phyloP scores from a whole-genome alignment of 495 filamentous ascomycete genomes.

The Xylaria longipes region DNA sequence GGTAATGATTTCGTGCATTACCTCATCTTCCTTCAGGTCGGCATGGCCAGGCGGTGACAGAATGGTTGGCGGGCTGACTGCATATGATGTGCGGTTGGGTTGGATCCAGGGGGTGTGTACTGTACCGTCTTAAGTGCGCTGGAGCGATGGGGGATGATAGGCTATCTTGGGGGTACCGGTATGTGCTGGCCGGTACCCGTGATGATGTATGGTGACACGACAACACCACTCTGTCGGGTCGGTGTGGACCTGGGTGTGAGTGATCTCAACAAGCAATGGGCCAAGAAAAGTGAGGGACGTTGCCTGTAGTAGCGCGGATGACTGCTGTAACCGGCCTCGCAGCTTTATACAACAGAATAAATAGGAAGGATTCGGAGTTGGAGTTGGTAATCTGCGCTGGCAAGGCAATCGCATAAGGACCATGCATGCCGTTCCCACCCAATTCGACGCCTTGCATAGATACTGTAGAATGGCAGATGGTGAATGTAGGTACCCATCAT shows the following conservation, averaged over 20 bases:
- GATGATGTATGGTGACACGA: constrained; percentile 29
- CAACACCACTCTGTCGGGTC: constrained; percentile 28
- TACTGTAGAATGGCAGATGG: constrained; percentile 14
- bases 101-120: not conserved
- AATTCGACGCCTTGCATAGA: constrained; percentile 5
- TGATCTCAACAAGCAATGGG: constrained; percentile 18
- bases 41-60: constrained; percentile 25
- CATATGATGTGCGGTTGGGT: constrained; percentile 12
- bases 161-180: constrained; percentile 11
- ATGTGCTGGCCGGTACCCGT: constrained; percentile 23
- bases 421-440: constrained; percentile 23
- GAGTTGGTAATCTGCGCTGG: constrained; percentile 18
- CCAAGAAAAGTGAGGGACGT: constrained; percentile 18
- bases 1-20: constrained; percentile 15
- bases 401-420: constrained; percentile 20
- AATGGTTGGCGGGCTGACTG: constrained; percentile 28
- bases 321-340: constrained; percentile 12
- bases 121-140: constrained; percentile 13
- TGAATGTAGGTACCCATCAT: constrained; percentile 18
- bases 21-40: constrained; percentile 19
- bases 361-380: not conserved
- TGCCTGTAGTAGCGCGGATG: not conserved
- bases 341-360: not conserved
- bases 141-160: constrained; percentile 1
- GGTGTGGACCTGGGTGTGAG: constrained; percentile 14